phyloP scores from a whole-genome alignment of 2,329 filamentous ascomycete species.

The Aspergillus intermedius region DNA sequence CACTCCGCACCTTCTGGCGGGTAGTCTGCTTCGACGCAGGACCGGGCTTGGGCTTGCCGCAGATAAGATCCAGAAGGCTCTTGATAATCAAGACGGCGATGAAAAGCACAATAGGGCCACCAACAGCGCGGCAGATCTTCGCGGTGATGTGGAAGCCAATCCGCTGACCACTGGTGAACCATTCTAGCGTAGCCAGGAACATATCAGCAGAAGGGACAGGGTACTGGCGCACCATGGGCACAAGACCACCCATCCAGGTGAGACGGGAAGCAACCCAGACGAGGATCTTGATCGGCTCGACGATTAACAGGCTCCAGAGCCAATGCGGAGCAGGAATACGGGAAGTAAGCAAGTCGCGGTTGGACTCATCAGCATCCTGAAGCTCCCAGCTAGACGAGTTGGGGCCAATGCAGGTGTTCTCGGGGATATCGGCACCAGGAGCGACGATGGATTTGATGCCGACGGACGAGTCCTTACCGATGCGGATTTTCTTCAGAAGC shows the following conservation, averaged over 20 bases:
- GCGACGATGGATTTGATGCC: slow-evolving; percentile 47
- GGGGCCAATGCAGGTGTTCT: slow-evolving; percentile 48
- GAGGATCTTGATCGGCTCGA: slow-evolving; percentile 37
- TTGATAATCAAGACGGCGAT: slow-evolving; percentile 1
- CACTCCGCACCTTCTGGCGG: slow-evolving; percentile 12
- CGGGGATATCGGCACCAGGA: slow-evolving; percentile 44
- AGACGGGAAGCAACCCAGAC: slow-evolving; percentile 39
- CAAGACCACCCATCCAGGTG: slow-evolving; percentile 36
- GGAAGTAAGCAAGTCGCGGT: slow-evolving; percentile 39
- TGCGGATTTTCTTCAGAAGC: slow-evolving; percentile 48
- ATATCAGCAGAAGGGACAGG: slow-evolving; percentile 2
- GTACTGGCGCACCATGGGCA: slow-evolving; percentile 13
- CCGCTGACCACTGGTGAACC: slow-evolving; percentile 11
- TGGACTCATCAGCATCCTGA: slow-evolving; percentile 38
- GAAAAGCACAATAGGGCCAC: slow-evolving; percentile 1
- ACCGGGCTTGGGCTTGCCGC: slow-evolving; percentile 13
- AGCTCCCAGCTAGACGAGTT: slow-evolving; percentile 55
- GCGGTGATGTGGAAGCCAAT: slow-evolving; percentile 14
- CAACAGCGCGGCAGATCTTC: slow-evolving; percentile 11
- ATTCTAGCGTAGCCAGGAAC: slow-evolving; percentile 11
- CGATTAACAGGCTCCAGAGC: slow-evolving; percentile 38
- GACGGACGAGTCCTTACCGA: slow-evolving; percentile 45
- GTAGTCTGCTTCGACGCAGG: slow-evolving; percentile 11
- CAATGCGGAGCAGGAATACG: slow-evolving; percentile 42
- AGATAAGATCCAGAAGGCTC: slow-evolving; percentile 9